Base-by-base conservation (phyloP, 805 yeast species). In the Zygotorulaspora danielsina region DNA sequence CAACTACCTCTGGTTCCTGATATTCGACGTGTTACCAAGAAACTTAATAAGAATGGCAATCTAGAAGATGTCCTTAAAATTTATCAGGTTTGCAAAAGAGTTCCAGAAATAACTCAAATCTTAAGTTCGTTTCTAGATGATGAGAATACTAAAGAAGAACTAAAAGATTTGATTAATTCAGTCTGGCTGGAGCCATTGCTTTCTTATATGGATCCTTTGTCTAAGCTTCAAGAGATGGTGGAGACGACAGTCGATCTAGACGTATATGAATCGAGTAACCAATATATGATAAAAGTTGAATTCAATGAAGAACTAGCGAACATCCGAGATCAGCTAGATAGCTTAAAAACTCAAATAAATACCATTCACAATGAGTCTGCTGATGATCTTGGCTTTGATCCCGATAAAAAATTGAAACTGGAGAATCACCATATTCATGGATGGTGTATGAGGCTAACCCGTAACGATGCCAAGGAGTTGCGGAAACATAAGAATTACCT, bases 371-470 rank as follows among this genome's bases (percentile, higher is more conserved):
- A 66, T 29, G 71, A 72, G 5, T 79, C 79, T 3, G 86, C 83
- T 2, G 84, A 81, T 22, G 93, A 83, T 49, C 72, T 93, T 25
- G 75, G 76, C 10, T 77, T 88, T 63, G 97, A 89, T 44, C 70
- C 82, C 3, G 96, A 86, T 42, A 87, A 88, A 66, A 88, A 88
- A 61, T 71, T 93, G 48, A 93, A 93, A 60, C 65, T 93, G 34
- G 98, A 93, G 59, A 78, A 83, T 39, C 96, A 90, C 57, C 84
- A 75, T 46, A 77, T 75, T 19, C 94, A 86, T 61, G 97, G 97
- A 15, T 89, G 96, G 95, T 87, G 96, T 61, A 77, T 90, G 72
- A 72, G 97, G 51, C 75, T 93, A 16, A 93, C 98, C 1, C 76
- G 98, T 61, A 81, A 78, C 40, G 97, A 93, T 55, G 89, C 96